These are phyloP conservation scores for Microsporum audouinii DNA, from an alignment of 2,329 filamentous ascomycete genomes.

Conservation along the genomic window DNA sequence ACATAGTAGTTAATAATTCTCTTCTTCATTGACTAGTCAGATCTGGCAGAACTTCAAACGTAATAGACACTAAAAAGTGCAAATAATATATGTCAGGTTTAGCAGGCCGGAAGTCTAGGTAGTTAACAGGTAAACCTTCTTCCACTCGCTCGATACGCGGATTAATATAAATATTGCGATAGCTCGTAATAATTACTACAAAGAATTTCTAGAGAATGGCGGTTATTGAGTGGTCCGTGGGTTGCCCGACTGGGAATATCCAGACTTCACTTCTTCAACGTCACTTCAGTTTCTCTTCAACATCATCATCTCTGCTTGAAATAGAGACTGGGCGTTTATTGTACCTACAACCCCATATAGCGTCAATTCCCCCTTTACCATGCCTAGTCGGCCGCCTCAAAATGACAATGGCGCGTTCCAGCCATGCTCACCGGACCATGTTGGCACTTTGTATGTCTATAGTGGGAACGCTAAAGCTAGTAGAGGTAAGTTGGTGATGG, in stretches of 20 bases:
- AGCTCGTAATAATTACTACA: no score
- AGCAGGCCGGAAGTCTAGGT: no score
- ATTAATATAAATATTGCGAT: no score
- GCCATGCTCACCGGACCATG: slow-evolving; percentile 3
- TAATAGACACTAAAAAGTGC: neutral
- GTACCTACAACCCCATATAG: neutral
- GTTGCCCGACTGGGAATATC: neutral
- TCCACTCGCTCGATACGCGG: no score
- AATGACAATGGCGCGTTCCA: neutral
- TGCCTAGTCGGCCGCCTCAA: neutral
- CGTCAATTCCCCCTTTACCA: neutral
- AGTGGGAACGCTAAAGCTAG: neutral
- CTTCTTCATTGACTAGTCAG: no score
- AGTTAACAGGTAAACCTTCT: no score
- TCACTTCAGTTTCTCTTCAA: neutral
- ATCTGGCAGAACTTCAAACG: neutral
- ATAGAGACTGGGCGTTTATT: neutral
- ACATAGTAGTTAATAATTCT: no score
- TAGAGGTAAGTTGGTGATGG: neutral
- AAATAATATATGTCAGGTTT: no score
- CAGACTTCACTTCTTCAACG: neutral
- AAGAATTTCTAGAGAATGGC: no score
- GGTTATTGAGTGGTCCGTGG: neutral
- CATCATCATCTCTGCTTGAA: neutral
- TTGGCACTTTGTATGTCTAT: slow-evolving; percentile 11